Percentiles rank a stretch among this genome's conserved stretches.
Evolutionary conservation across 805 yeast genomes (phyloP).

Genomic region (Hanseniaspora lindneri): DNA sequence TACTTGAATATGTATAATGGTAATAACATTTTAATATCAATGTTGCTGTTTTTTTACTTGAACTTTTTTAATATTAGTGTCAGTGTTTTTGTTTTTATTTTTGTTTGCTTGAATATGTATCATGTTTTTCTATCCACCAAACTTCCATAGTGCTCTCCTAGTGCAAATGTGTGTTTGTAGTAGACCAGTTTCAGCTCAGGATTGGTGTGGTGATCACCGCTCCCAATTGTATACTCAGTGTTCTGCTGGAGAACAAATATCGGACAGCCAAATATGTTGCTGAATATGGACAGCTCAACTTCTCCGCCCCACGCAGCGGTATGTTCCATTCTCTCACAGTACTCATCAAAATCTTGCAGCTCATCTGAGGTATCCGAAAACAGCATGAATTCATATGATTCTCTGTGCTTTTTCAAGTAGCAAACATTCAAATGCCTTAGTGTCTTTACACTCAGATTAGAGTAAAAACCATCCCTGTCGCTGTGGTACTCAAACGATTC

Average conservation of each 20-base stretch:
- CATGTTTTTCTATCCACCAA: slow-evolving; percentile 34
- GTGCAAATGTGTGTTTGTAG: slow-evolving; percentile 72
- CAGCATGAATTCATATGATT: slow-evolving; percentile 68
- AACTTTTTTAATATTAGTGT: too few species aligned
- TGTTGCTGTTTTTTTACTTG: too few species aligned
- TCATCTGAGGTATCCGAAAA: slow-evolving; percentile 66
- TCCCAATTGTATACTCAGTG: slow-evolving; percentile 38
- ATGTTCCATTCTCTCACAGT: slow-evolving; percentile 52
- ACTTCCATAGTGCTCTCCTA: slow-evolving; percentile 94
- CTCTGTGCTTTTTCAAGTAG: slow-evolving; percentile 51
- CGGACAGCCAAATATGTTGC: slow-evolving; percentile 58
- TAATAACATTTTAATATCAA: too few species aligned
- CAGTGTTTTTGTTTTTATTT: not conserved
- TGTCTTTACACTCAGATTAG: slow-evolving; percentile 26
- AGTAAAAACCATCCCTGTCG: not conserved
- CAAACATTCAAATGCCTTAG: slow-evolving; percentile 55
- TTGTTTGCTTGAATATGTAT: not conserved
- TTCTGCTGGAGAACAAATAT: slow-evolving; percentile 59
- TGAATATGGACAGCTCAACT: slow-evolving; percentile 72
- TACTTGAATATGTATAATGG: too few species aligned
- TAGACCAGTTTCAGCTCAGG: slow-evolving; percentile 61
- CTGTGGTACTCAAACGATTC: not conserved
- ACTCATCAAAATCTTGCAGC: slow-evolving; percentile 52
- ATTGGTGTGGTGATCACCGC: slow-evolving; percentile 30
- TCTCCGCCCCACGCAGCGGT: slow-evolving; percentile 97